Evolutionary conservation across 495 filamentous ascomycete species (phyloP).

Genomic region (Patellaria atrata): DNA sequence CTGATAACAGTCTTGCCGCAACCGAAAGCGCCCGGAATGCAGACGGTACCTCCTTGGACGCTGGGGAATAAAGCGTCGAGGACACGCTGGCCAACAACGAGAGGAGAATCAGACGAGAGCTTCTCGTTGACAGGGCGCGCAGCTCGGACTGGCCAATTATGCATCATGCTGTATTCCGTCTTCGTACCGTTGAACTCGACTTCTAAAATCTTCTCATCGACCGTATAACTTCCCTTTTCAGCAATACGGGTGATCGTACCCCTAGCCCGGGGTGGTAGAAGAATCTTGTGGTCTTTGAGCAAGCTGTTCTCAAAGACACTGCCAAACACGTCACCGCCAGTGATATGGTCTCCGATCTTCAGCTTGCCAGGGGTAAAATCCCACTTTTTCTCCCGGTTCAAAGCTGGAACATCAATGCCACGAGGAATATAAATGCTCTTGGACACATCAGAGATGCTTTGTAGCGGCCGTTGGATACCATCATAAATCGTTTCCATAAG

Average conservation of each 20-base stretch:
- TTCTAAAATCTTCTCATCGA: slow-evolving; percentile 88
- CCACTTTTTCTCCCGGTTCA: slow-evolving; percentile 85
- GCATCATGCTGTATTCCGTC: slow-evolving; percentile 90
- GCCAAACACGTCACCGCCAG: slow-evolving; percentile 90
- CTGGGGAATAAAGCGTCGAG: slow-evolving; percentile 95
- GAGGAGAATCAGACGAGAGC: slow-evolving; percentile 70
- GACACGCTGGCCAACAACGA: slow-evolving; percentile 93
- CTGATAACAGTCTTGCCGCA: slow-evolving; percentile 99
- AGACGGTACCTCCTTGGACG: slow-evolving; percentile 93
- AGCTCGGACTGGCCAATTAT: slow-evolving; percentile 97
- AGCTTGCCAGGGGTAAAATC: slow-evolving; percentile 72
- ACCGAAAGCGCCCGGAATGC: slow-evolving; percentile 96
- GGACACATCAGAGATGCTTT: slow-evolving; percentile 59
- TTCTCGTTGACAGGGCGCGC: slow-evolving; percentile 84
- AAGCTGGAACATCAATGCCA: slow-evolving; percentile 75
- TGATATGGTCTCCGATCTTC: slow-evolving; percentile 94
- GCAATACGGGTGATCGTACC: slow-evolving; percentile 88
- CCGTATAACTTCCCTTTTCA: slow-evolving; percentile 79
- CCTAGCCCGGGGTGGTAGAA: slow-evolving; percentile 78
- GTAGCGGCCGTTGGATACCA: slow-evolving; percentile 91
- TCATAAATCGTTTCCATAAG: slow-evolving; percentile 99
- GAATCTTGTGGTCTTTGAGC: slow-evolving; percentile 85
- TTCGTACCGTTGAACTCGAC: slow-evolving; percentile 95
- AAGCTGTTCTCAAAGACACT: slow-evolving; percentile 92
- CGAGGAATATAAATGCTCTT: slow-evolving; percentile 93